These are phyloP conservation scores for Clonostachys rhizophaga DNA, from an alignment of 2,329 filamentous ascomycete species.

Conservation along the genomic window DNA sequence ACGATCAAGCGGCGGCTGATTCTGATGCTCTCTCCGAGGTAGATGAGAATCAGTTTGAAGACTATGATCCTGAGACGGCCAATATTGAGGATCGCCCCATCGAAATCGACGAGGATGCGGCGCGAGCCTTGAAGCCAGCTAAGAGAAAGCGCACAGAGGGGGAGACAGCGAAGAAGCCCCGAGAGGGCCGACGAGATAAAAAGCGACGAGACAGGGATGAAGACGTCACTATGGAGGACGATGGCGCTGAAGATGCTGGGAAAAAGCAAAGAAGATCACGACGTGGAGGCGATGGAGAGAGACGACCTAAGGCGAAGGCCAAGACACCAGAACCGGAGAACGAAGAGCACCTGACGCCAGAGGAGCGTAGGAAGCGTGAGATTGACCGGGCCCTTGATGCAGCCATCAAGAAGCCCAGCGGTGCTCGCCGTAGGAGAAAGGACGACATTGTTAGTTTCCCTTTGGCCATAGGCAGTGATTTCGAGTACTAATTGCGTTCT, in stretches of 20 bases:
- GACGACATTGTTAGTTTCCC: conserved; percentile 70
- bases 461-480: background rate
- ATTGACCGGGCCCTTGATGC: conserved; percentile 86
- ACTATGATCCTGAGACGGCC: conserved; percentile 62
- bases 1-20: conserved; percentile 32
- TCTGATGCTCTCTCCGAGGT: conserved; percentile 62
- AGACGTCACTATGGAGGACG: conserved; percentile 42
- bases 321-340: conserved; percentile 57
- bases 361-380: conserved; percentile 77
- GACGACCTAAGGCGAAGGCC: conserved; percentile 38
- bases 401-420: conserved; percentile 72
- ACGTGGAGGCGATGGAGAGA: conserved; percentile 36
- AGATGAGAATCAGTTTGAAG: conserved; percentile 65
- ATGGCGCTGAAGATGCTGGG: conserved; percentile 36
- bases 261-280: conserved; percentile 41
- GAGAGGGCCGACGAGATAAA: conserved; percentile 68
- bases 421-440: conserved; percentile 69
- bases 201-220: conserved; percentile 47
- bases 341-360: conserved; percentile 76
- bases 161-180: conserved; percentile 65
- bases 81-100: conserved; percentile 60
- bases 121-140: conserved; percentile 58
- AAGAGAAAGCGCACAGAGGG: conserved; percentile 63
- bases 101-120: conserved; percentile 64
- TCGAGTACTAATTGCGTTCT: background rate